Evolutionary conservation across 164 flowering plant genomes (phyloP), one percentile per base, ranked within the genome.

Genomic region (Warburgia ugandensis): DNA sequence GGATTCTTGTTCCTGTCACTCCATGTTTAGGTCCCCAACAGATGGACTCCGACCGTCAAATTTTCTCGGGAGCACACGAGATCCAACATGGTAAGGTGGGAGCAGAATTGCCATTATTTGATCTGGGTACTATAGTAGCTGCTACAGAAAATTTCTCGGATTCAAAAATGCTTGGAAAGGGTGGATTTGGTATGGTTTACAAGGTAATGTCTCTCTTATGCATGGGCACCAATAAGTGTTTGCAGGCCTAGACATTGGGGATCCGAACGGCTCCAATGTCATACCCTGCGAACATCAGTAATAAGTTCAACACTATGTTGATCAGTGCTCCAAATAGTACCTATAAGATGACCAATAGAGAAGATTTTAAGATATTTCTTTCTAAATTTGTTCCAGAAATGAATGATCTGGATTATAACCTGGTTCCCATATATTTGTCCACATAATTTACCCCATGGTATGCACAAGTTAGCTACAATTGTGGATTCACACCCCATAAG

Each of bases 151-250:
- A 58, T 23, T 58, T 58, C 29, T 58, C 55, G 5, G 6, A 26
- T 30, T 3, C 32, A 20, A 58, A 58, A 32, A 16, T 20, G 50
- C 62, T 58, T 50, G 62, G 62, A 31, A 17, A 31, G 16, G 62
- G 62, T n/a, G 62, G 62, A 26, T 58, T 58, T 33, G 62, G 55
- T 12, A n/a, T 11, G 16, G 62, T 58, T 17, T 51, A 51, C 26
- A 51, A 51, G 55, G 55, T 51, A 25, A 36, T 40, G 45, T 21
- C 7, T 40, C 21, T 3, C 20, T 40, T 7, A 40, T 42, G 25
- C 11, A 42, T 16, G 9, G 41, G 17, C 14, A 14, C 1, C 1
- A 37, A 3, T 3, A 37, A 37, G 4, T 12, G 17, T 12, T 37
- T 3, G 0, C n/a, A 37, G n/a, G n/a, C n/a, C 9, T 20, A 4